Percentiles rank a stretch among this genome's conserved stretches.
phyloP scores from a whole-genome alignment of 345 rosid species.

The Sisymbrium altissimum region DNA sequence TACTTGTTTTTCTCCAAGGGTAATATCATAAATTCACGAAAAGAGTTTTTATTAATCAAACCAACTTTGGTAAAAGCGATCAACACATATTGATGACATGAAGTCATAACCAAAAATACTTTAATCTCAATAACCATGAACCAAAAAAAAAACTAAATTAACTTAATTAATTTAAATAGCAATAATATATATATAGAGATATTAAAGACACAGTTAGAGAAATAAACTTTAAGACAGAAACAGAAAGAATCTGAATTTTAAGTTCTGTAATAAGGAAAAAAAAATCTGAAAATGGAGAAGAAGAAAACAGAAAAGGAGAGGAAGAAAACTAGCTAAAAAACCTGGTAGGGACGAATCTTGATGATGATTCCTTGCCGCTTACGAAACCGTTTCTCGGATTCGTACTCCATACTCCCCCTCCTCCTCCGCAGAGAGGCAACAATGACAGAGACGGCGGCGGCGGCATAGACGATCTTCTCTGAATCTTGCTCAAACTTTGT shows the following conservation, averaged over 20 bases:
- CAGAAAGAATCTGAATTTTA: not conserved
- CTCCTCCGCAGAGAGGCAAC: slow-evolving; percentile 3
- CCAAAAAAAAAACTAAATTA: not conserved
- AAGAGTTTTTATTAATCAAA: not conserved
- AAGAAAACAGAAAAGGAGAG: not conserved
- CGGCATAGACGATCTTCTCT: slow-evolving; percentile 26
- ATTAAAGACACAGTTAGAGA: not conserved
- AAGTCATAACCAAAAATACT: slow-evolving; percentile 16
- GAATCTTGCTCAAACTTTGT: slow-evolving; percentile 9
- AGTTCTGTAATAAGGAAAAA: slow-evolving; percentile 6
- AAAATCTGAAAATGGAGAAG: not conserved
- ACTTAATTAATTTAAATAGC: not conserved
- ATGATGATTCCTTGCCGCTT: slow-evolving; percentile 35
- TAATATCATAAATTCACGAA: not conserved
- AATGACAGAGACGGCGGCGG: slow-evolving; percentile 2
- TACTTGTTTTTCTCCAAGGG: not conserved
- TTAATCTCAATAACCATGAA: not conserved
- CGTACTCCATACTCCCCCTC: slow-evolving; percentile 1
- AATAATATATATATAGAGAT: not conserved
- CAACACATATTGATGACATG: not conserved
- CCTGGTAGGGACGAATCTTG: slow-evolving; percentile 42
- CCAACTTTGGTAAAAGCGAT: not conserved
- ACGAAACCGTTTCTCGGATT: slow-evolving; percentile 32
- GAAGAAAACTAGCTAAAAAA: no score
- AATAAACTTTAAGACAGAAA: not conserved